Conservation (phyloP, 495 filamentous ascomycete genomes). For the Chaetomium tenue region DNA sequence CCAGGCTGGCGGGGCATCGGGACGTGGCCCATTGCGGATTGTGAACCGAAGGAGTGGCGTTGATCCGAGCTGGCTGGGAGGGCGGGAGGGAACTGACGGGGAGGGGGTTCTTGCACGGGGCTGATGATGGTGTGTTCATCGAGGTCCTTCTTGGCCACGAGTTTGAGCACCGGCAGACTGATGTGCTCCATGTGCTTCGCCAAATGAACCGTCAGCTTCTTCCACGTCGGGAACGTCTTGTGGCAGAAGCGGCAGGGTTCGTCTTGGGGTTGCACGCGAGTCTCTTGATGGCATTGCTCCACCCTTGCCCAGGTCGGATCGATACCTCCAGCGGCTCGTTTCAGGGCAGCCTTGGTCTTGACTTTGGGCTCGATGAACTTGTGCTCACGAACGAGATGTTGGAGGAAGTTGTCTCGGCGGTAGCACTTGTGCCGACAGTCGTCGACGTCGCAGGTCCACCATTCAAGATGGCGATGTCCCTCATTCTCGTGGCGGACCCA, state of each 20-base stretch:
- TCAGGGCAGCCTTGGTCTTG: conserved; percentile 58
- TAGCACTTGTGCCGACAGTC: conserved; percentile 86
- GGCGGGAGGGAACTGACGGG: conserved; percentile 37
- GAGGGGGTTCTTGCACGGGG: conserved; percentile 56
- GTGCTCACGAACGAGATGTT: conserved; percentile 92
- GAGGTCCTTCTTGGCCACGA: conserved; percentile 62
- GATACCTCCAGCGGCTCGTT: conserved; percentile 48
- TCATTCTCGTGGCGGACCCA: conserved; percentile 98
- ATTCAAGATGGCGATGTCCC: conserved; percentile 85
- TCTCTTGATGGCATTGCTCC: conserved; percentile 74
- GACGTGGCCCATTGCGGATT: conserved; percentile 1
- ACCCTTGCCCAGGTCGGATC: conserved; percentile 74
- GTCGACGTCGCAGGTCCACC: conserved; percentile 80
- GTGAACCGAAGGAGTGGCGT: conserved; percentile 25
- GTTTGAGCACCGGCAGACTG: conserved; percentile 75
- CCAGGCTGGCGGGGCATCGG: conserved; percentile 18
- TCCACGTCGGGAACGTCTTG: conserved; percentile 79
- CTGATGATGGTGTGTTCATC: conserved; percentile 62
- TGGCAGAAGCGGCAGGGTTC: conserved; percentile 92
- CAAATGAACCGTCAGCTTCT: conserved; percentile 89
- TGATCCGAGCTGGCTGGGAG: conserved; percentile 43
- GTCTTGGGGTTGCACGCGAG: conserved; percentile 60
- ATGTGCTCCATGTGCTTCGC: conserved; percentile 98
- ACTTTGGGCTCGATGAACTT: conserved; percentile 77
- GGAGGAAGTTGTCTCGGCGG: conserved; percentile 92